phyloP scores from a whole-genome alignment of 1,284 basidiomycete genomes.

The Papiliotrema laurentii region DNA sequence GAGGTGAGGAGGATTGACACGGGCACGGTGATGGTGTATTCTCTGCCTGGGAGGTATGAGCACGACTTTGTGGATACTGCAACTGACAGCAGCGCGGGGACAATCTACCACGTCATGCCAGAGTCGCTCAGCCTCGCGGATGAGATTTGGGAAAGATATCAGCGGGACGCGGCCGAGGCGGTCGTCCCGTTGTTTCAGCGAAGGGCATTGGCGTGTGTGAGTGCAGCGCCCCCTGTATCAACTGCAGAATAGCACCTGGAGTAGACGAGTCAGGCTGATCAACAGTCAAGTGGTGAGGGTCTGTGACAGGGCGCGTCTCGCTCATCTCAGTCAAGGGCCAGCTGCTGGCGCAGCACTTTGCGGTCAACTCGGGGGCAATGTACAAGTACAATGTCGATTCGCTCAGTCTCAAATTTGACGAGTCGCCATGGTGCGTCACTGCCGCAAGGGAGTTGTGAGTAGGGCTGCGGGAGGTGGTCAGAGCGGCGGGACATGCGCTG shows the following conservation, averaged over 20 bases:
- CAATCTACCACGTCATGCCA: conserved; percentile 30
- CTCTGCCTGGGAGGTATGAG: not conserved
- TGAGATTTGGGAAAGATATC: conserved; percentile 29
- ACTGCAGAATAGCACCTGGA: not conserved
- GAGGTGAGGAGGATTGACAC: not conserved
- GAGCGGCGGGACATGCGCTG: too few species aligned
- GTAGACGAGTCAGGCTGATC: not conserved
- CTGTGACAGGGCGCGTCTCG: too few species aligned
- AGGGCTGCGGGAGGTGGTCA: too few species aligned
- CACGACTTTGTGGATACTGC: not conserved
- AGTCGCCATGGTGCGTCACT: conserved; percentile 31
- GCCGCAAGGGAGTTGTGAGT: conserved; percentile 32
- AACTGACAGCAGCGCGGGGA: conserved; percentile 12
- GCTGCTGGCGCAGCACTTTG: conserved; percentile 41
- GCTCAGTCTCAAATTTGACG: conserved; percentile 28
- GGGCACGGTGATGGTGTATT: not conserved
- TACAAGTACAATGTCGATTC: conserved; percentile 46
- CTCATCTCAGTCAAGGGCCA: conserved; percentile 15
- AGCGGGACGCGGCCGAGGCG: conserved; percentile 22
- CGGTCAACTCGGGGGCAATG: conserved; percentile 38
- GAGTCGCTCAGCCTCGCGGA: conserved; percentile 12
- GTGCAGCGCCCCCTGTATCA: not conserved
- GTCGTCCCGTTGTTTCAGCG: conserved; percentile 31
- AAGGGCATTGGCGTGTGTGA: conserved; percentile 23
- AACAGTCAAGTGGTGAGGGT: too few species aligned